Percentiles rank a stretch among this genome's conserved stretches.
Evolutionary conservation across 208 protist genomes (phyloP).

Genomic region (Leishmania lainsoni): DNA sequence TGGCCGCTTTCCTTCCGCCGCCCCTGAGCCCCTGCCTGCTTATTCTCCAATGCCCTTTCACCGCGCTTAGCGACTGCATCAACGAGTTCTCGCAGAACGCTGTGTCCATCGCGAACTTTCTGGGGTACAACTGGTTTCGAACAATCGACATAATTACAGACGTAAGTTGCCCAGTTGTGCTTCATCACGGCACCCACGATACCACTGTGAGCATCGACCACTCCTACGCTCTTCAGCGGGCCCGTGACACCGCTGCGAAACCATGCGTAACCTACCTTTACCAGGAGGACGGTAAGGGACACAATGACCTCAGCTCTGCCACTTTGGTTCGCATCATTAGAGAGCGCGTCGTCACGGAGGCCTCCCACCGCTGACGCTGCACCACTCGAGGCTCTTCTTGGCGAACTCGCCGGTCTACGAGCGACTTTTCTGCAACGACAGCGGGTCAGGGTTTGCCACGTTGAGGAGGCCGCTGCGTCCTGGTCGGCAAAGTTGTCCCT

Average conservation of each 20-base stretch:
- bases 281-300: conserved; percentile 58
- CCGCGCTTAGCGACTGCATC: conserved; percentile 76
- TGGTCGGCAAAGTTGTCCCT: conserved; percentile 32
- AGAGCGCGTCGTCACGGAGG: conserved; percentile 46
- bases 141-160: conserved; percentile 80
- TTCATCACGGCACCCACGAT: conserved; percentile 85
- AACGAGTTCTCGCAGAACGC: conserved; percentile 64
- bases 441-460: conserved; percentile 28
- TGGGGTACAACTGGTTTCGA: conserved; percentile 84
- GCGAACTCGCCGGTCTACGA: conserved; percentile 63
- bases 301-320: conserved; percentile 77
- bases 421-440: conserved; percentile 46
- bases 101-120: conserved; percentile 66
- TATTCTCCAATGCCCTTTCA: conserved; percentile 79
- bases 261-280: conserved; percentile 68
- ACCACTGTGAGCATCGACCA: conserved; percentile 73
- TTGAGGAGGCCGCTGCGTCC: conserved; percentile 21
- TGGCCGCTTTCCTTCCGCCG: conserved; percentile 48
- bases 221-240: conserved; percentile 55
- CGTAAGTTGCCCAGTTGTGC: conserved; percentile 75
- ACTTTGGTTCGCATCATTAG: conserved; percentile 51
- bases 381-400: conserved; percentile 26
- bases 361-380: conserved; percentile 29
- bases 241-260: conserved; percentile 41
- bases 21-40: conserved; percentile 53